Evolutionary conservation across 768 basidiomycete species (phyloP), one percentile per base, ranked within the genome.

Genomic region (Phaeotremella skinneri): DNA sequence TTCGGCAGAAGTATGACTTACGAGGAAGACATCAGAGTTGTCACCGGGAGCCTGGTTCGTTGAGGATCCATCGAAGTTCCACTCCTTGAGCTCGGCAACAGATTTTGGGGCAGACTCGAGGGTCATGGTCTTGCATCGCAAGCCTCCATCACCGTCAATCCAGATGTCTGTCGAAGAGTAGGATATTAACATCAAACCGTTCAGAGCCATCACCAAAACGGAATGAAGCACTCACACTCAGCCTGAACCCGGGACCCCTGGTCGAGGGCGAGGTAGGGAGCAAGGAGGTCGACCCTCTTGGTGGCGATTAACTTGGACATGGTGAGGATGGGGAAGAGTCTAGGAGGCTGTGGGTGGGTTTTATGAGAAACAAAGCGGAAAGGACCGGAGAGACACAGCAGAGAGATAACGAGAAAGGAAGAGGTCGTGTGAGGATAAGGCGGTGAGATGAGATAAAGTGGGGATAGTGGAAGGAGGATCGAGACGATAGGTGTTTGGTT

Each of bases 11-110:
- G 32, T 29, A 17, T 49, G 6, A 64, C 75, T 69, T 39, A 77
- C 75, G 71, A 99, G 92, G 81, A 91, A 94, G 81, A 99, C 89
- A 76, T 98, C 96, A 6, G 96, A 99, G 81, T 99, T 89, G 75
- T 83, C 71, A 34, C 94, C 94, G 16, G 93, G 91, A 20, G 96
- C 96, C 79, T 99, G 96, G 80, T 90, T 90, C 76, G 93, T 96
- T 41, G 90, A 93, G 49, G 91, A 94, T 70, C 94, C 94, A 77
- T 99, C 94, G 75, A 99, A 99, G 82, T 98, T 94, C 94, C 94
- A 99, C 78, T 90, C 85, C 72, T 94, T 91, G 67, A 98, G 88
- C 72, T 91, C 85, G 70, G 85, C 85, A 69, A 99, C 87, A 77
- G 90, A 87, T 63, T 86, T 87, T 72, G 92, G 85, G 76, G 88